These are phyloP conservation scores for Clavariopsis aquatica DNA, from an alignment of 495 filamentous ascomycete genomes.

Conservation along the genomic window DNA sequence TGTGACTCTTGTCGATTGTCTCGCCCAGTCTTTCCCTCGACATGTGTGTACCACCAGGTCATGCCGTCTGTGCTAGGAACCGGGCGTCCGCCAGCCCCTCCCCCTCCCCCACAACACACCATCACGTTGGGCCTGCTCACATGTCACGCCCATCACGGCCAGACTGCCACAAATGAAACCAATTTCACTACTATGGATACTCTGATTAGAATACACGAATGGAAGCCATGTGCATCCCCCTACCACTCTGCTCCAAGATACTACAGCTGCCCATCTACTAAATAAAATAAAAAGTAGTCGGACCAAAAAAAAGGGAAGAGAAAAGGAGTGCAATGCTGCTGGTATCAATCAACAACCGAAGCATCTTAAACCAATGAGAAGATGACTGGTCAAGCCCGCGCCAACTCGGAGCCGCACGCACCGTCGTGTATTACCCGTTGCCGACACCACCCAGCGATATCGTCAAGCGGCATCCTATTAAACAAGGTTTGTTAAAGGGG, in stretches of 20 bases:
- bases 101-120: too few relatives aligned
- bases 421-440: slow-evolving; percentile 36
- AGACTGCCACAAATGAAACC: slow-evolving; percentile 36
- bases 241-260: slow-evolving; percentile 13
- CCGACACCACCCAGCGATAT: slow-evolving; percentile 38
- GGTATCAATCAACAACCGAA: slow-evolving; percentile 42
- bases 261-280: slow-evolving; percentile 36
- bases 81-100: too few relatives aligned
- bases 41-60: too few relatives aligned
- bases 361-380: slow-evolving; percentile 36
- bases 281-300: slow-evolving; percentile 19
- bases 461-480: slow-evolving; percentile 36
- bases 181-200: slow-evolving; percentile 36
- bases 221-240: slow-evolving; percentile 23
- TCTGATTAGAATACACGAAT: slow-evolving; percentile 39
- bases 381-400: slow-evolving; percentile 22
- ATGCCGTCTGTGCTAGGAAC: too few relatives aligned
- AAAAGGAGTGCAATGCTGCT: slow-evolving; percentile 41
- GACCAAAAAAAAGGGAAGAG: slow-evolving; percentile 17
- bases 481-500: slow-evolving; percentile 35
- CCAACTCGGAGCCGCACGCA: slow-evolving; percentile 14
- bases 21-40: neutral
- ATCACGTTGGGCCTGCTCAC: too few relatives aligned
- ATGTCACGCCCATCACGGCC: neutral
- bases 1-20: neutral